Evolutionary conservation across 106 monocot genomes (phyloP), one percentile per base, ranked within the genome.

Genomic region (Acorus gramineus): DNA sequence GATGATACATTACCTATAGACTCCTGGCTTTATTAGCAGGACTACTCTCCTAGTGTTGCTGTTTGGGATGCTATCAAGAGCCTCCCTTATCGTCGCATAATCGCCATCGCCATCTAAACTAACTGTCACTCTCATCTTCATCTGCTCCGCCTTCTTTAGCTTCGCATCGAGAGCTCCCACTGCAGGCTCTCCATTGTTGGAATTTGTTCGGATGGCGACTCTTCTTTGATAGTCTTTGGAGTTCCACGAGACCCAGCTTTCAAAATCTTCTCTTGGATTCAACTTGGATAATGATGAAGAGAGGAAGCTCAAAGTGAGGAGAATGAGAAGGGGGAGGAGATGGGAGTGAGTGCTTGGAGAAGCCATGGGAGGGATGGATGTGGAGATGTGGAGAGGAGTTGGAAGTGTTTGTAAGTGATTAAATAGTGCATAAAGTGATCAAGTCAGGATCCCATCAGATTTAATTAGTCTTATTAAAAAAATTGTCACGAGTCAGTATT

Each of bases 1-100:
- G 28, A 28, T 28, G 28, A 28, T 28, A 28, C 28, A 28, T 52
- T 66, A 78, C 78, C 78, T 73, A 52, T 78, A 78, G 5, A 50
- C 60, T 12, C 80, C 80, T 11, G 80, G 71, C 11, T 8, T 71
- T 3, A 80, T 67, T 4, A 43, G 53, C 5, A 81, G 48, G 2
- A 76, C 57, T 42, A 81, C 76, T 28, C 81, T 72, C 59, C 72
- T 76, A 0, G 53, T 62, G 50, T 81, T 81, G 14, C 60, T 56
- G 65, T 43, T 44, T 43, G 81, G 76, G 13, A 76, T 69, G 42
- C 12, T 53, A 6, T 63, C 72, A 12, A 80, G 47, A 14, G 80
- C 80, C 14, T 68, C 81, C 11, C 68, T 72, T n/a, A 81, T 69
- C 72, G 55, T 81, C 46, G 3, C 46, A 42, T 59, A 76, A 11